Evolutionary conservation across 371 early-diverging fungal genomes (phyloP).

Genomic region (Phascolomyces articulosus): DNA sequence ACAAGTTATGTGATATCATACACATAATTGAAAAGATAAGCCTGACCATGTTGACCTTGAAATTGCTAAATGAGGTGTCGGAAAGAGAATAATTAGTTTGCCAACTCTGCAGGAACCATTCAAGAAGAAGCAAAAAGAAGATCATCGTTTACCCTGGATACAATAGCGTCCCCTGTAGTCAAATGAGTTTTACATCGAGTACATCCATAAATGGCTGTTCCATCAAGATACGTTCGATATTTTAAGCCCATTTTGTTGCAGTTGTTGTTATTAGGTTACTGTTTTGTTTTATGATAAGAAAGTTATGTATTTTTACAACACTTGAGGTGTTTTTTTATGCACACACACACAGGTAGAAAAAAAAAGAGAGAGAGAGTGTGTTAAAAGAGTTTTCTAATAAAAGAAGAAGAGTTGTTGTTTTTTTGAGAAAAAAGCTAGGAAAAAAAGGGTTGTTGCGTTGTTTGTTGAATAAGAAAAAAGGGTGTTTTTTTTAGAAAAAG

Average conservation of each 20-base stretch:
- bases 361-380: no score
- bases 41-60: conserved; percentile 68
- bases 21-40: conserved; percentile 68
- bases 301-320: no score
- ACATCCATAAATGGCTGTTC: conserved; percentile 65
- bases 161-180: conserved; percentile 63
- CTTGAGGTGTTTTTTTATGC: no score
- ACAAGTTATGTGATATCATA: conserved; percentile 28
- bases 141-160: conserved; percentile 60
- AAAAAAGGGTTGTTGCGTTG: no score
- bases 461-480: no score
- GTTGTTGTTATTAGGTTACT: no score
- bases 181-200: conserved; percentile 74
- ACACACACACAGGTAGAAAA: no score
- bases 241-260: conserved; percentile 50
- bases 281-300: no score
- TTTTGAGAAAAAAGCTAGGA: no score
- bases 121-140: background rate
- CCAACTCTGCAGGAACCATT: background rate
- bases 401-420: no score
- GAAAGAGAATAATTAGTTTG: background rate
- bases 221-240: conserved; percentile 60
- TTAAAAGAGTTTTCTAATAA: no score
- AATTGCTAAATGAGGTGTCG: conserved; percentile 56
- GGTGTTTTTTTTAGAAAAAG: background rate